These are phyloP conservation scores for Ailanthus altissimus DNA, from an alignment of 345 rosid species.

Conservation along the genomic window DNA sequence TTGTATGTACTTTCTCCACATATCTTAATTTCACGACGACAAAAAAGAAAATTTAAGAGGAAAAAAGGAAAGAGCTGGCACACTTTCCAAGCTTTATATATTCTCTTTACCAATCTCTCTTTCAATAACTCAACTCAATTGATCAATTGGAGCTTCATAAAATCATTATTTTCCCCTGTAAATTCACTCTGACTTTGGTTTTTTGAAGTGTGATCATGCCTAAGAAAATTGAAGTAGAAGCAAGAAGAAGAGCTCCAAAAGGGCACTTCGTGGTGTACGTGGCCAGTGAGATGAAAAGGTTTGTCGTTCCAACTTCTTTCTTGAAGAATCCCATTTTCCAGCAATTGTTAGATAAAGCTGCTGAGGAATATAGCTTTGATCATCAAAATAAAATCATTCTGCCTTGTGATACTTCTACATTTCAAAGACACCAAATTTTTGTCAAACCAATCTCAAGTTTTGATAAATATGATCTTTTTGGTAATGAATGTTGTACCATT, in stretches of 20 bases:
- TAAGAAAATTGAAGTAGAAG: conserved; percentile 17
- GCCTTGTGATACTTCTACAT: conserved; percentile 31
- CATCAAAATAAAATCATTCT: conserved; percentile 17
- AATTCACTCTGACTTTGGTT: not conserved
- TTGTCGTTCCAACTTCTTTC: conserved; percentile 28
- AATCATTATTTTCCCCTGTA: not conserved
- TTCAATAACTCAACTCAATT: too few species aligned
- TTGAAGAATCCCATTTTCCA: conserved; percentile 30
- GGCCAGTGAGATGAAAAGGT: conserved; percentile 32
- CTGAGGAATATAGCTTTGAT: conserved; percentile 38
- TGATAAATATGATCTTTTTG: not conserved
- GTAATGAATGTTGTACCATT: not conserved
- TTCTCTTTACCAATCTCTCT: not conserved
- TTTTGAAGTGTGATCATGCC: not conserved
- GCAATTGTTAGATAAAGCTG: conserved; percentile 32
- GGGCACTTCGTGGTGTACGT: conserved; percentile 42
- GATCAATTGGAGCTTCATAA: too few species aligned
- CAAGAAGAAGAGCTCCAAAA: conserved; percentile 28
- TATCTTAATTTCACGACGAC: too few species aligned
- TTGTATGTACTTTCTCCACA: too few species aligned
- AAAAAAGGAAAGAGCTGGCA: too few species aligned
- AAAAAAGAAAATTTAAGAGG: too few species aligned
- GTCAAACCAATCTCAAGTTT: not conserved
- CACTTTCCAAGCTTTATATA: too few species aligned
- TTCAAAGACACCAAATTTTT: conserved; percentile 13